Base-by-base conservation (phyloP, 2,329 filamentous ascomycete genomes). In the Aphanocladium album region DNA sequence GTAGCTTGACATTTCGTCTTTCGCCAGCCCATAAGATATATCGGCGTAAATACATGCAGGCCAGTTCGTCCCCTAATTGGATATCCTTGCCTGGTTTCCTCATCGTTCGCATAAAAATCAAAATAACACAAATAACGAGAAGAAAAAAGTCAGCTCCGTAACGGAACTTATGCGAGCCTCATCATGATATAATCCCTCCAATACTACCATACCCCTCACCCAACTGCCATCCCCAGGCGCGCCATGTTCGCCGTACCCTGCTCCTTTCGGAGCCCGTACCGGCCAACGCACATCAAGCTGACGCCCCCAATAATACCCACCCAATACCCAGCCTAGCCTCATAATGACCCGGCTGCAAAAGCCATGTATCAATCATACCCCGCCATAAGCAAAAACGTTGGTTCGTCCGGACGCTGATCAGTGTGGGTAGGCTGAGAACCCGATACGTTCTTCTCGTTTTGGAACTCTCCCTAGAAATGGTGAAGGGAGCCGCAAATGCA, bases 221-320 rank as follows among this genome's bases (percentile, higher is more conserved):
- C 27, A 35, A 35, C 39, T 23, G 25, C 25, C 57, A 43, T 59
- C 57, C 57, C 49, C 57, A 53, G 57, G 27, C 57, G 56, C 56
- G 57, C 57, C 57, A 41, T 19, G 25, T 14, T 53, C 57, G 16
- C 27, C 39, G 23, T 35, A 41, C 35, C 37, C 23, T 51, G 12
- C 11, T 14, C n/a, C 9, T 16, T 8, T 43, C 23, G 14, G 52
- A 3, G 25, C 25, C 17, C 27, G 23, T 21, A 19, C 16, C 21
- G 5, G 39, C 53, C 53, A 56, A 35, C 53, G 2, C 21, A 30
- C 17, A 47, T 37, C 41, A n/a, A 37, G 53, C 41, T 57, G 41
- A 47, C 53, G 27, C 43, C 43, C 27, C 27, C 17, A 25, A 16
- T 12, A 33, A 45, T 45, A 45, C 37, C 37, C 23, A 43, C 37